Evolutionary conservation across 2,329 filamentous ascomycete species (phyloP).

Genomic region (Trichophyton equinum): DNA sequence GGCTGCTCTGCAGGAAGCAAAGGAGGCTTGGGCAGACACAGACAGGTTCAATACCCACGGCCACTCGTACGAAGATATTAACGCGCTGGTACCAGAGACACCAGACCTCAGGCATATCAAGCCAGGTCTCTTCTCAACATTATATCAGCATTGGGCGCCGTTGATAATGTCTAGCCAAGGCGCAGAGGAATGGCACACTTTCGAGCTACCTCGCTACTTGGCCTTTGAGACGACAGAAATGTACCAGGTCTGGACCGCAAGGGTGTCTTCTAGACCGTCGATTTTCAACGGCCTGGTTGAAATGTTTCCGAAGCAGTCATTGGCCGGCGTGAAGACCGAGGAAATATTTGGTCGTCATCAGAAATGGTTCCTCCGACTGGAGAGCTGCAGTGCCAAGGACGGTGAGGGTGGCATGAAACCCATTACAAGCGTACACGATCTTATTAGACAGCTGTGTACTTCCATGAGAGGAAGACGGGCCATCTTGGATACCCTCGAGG

Average conservation of each 20-base stretch:
- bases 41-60: conserved; percentile 28
- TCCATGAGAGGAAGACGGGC: conserved; percentile 29
- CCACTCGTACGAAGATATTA: conserved; percentile 22
- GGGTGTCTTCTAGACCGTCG: background rate
- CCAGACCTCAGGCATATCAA: conserved; percentile 5
- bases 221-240: conserved; percentile 17
- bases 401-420: conserved; percentile 19
- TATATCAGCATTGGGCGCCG: conserved; percentile 33
- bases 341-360: conserved; percentile 23
- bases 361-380: background rate
- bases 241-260: conserved; percentile 17
- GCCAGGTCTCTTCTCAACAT: conserved; percentile 26
- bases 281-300: background rate
- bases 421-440: conserved; percentile 22
- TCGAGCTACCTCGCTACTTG: conserved; percentile 15
- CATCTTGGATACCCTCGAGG: conserved; percentile 19
- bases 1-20: conserved; percentile 5
- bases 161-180: conserved; percentile 28
- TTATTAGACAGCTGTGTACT: conserved; percentile 29
- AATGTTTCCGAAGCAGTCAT: background rate
- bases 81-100: conserved; percentile 16
- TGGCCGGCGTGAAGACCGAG: conserved; percentile 6
- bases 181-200: conserved; percentile 15
- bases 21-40: conserved; percentile 8
- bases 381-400: conserved; percentile 21